Evolutionary conservation across 192 early-diverging fungal species (phyloP).

Genomic region (Coemansia interrupta): DNA sequence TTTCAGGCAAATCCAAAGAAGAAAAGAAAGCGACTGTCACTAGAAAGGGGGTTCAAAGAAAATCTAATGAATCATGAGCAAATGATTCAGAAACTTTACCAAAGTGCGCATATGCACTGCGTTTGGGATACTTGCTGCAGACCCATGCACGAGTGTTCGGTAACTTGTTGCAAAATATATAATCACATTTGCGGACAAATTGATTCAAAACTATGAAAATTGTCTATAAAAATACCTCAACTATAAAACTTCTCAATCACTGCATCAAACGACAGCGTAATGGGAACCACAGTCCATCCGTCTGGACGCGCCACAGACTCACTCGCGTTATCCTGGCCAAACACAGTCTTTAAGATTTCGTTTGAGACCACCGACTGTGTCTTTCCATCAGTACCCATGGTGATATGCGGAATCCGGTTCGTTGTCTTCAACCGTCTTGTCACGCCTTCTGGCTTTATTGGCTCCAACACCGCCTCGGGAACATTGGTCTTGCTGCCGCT

Average conservation of each 20-base stretch:
- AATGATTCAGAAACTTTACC: no score
- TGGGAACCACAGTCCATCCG: constrained; percentile 41
- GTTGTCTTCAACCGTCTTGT: constrained; percentile 4
- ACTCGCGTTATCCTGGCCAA: constrained; percentile 36
- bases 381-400: constrained; percentile 22
- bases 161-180: not conserved
- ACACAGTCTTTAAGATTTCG: constrained; percentile 37
- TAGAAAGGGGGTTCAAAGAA: no score
- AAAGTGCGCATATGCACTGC: no score
- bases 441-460: not conserved
- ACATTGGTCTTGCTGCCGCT: constrained; percentile 2
- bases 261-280: constrained; percentile 33
- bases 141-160: no score
- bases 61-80: no score
- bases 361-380: constrained; percentile 37
- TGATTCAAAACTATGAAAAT: not conserved
- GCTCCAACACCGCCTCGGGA: constrained; percentile 10
- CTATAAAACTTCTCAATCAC: constrained; percentile 25
- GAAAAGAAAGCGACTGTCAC: no score
- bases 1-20: no score
- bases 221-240: constrained; percentile 7
- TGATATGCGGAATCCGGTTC: constrained; percentile 46
- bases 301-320: constrained; percentile 14
- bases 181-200: not conserved
- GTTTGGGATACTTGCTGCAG: no score